Percentiles rank a stretch among this genome's conserved stretches.
These are phyloP conservation scores for Quercus cerris DNA, from an alignment of 306 rosid species.

Conservation along the genomic window DNA sequence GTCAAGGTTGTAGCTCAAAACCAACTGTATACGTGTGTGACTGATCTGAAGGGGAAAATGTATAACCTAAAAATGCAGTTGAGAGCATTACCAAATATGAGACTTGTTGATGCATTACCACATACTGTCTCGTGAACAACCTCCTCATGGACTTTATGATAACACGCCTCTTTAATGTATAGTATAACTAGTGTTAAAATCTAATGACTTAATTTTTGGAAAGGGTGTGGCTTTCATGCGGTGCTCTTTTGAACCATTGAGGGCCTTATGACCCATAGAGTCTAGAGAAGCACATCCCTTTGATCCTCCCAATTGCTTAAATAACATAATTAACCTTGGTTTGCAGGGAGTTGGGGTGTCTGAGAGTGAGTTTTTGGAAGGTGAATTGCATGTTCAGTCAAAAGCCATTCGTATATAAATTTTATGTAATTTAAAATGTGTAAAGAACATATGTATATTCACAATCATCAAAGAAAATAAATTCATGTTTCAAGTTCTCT, in stretches of 20 bases:
- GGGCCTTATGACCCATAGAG: neutral
- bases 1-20: neutral
- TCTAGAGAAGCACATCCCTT: neutral
- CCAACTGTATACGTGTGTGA: neutral
- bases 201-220: neutral
- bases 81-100: neutral
- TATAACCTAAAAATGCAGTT: neutral
- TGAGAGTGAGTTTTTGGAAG: neutral
- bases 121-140: neutral
- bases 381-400: conserved; percentile 7
- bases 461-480: neutral
- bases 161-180: neutral
- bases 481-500: neutral
- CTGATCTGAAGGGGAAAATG: neutral
- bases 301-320: neutral
- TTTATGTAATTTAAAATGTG: neutral
- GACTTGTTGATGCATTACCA: neutral
- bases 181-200: neutral
- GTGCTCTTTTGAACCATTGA: neutral
- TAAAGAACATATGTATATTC: neutral
- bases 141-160: neutral
- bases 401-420: conserved; percentile 2
- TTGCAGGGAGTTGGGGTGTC: conserved; percentile 4
- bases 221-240: neutral
- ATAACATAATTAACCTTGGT: neutral